phyloP scores from a whole-genome alignment of 345 rosid genomes.

The Populus deltoides region DNA sequence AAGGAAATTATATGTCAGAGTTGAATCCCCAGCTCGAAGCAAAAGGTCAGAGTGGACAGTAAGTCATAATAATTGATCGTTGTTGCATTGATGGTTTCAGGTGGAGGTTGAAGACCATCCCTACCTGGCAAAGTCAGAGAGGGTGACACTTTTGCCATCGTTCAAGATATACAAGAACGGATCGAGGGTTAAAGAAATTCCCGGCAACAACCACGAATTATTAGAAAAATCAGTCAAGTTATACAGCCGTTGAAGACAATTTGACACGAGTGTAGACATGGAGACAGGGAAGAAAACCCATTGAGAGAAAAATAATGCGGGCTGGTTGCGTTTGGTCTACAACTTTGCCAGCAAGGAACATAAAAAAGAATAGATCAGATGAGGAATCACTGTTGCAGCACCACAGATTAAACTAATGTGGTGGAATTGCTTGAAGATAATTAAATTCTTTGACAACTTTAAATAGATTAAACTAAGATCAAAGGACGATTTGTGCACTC shows the following conservation, averaged over 20 bases:
- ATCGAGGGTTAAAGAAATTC: constrained; percentile 42
- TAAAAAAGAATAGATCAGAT: neutral
- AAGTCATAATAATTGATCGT: neutral
- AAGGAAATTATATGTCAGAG: neutral
- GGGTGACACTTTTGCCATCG: constrained; percentile 35
- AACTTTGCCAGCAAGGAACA: constrained; percentile 4
- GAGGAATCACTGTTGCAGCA: neutral
- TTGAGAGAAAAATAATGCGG: neutral
- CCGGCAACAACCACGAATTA: constrained; percentile 33
- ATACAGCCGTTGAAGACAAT: constrained; percentile 26
- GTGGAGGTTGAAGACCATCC: constrained; percentile 54
- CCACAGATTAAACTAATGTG: neutral
- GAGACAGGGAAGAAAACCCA: neutral
- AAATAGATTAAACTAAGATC: constrained; percentile 2
- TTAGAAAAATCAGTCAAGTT: constrained; percentile 40
- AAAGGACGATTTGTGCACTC: neutral
- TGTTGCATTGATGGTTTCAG: constrained; percentile 14
- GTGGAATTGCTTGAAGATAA: neutral
- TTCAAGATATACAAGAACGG: constrained; percentile 56
- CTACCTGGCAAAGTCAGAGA: constrained; percentile 42
- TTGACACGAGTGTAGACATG: neutral
- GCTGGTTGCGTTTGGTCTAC: neutral
- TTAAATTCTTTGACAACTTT: neutral
- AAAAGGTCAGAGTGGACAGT: neutral
- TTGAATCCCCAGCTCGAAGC: too few relatives aligned